Evolutionary conservation across 441 rosid species (phyloP), one percentile per base, ranked within the genome.

Genomic region (Pelargonium australe): DNA sequence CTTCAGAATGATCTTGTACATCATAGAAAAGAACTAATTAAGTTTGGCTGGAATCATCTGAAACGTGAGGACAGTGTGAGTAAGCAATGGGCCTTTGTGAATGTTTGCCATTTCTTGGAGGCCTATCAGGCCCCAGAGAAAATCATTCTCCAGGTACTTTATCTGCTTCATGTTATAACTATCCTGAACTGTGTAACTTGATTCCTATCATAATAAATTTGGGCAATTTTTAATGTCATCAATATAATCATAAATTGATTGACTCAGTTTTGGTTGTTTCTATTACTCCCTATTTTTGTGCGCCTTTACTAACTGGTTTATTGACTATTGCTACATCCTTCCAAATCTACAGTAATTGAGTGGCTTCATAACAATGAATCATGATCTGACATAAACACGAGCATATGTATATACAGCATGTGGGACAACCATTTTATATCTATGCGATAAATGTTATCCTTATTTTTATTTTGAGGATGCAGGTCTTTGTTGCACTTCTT

Each of bases 81-180:
- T 83, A 95, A 95, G 82, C 99, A 95, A 81, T 95, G 99, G 99
- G 99, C 99, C 66, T 95, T 95, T 85, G 99, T 95, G 67, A 95
- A 95, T 79, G 98, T 95, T 77, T 95, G 98, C 73, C 99, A 95
- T 81, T 95, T 95, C 83, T 79, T 95, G 84, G 97, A 95, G 86
- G 98, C 99, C 63, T 95, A 92, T 81, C 98, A 95, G 83, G 98
- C 97, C 74, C 99, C 99, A 7, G 99, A 95, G 80, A 95, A 95
- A 78, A 95, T 95, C 62, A 92, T 95, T 71, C 96, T 95, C 72
- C 99, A 95, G 99, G 99, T 95, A 85, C 23, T 19, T 44, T 65
- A 37, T 34, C 17, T 34, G 49, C n/a, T 64, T 34, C 20, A 0
- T 16, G 4, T 14, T 40, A 6, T 17, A 64, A 28, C 10, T 31